phyloP scores from a whole-genome alignment of 345 rosid genomes.

The Corchorus olitorius region DNA sequence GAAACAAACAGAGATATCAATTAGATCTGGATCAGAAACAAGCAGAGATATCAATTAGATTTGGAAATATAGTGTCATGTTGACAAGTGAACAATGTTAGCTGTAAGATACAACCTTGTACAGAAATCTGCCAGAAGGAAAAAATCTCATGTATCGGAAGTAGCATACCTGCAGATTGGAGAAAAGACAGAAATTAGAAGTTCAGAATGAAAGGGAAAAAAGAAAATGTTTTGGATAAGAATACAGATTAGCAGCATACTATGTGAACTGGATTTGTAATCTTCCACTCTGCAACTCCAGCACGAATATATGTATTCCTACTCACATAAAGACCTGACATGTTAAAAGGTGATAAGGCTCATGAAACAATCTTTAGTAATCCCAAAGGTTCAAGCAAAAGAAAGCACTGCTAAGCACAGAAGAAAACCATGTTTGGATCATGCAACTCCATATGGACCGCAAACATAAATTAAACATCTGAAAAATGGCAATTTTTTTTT shows the following conservation, averaged over 20 bases:
- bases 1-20: conserved; percentile 13
- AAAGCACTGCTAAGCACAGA: not conserved
- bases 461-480: not conserved
- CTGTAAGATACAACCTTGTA: conserved; percentile 66
- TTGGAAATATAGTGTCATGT: not conserved
- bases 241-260: conserved; percentile 43
- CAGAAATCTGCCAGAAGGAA: conserved; percentile 86
- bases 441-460: not conserved
- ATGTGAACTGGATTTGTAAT: conserved; percentile 94
- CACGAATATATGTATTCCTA: conserved; percentile 87
- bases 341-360: conserved; percentile 22
- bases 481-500: not conserved
- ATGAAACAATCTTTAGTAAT: conserved; percentile 3
- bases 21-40: conserved; percentile 25
- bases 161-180: conserved; percentile 78
- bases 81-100: not conserved
- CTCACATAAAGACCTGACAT: conserved; percentile 87
- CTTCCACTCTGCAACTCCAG: conserved; percentile 91
- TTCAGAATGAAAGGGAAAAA: conserved; percentile 11
- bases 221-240: not conserved
- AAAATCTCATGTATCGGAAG: conserved; percentile 85
- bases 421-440: not conserved
- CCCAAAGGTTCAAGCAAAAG: not conserved
- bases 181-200: not conserved
- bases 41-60: conserved; percentile 22